A percentile compares a stretch with the other conserved stretches of the same genome.
Conservation (phyloP, 108 stramenopile species). For the Skeletonema potamos region DNA sequence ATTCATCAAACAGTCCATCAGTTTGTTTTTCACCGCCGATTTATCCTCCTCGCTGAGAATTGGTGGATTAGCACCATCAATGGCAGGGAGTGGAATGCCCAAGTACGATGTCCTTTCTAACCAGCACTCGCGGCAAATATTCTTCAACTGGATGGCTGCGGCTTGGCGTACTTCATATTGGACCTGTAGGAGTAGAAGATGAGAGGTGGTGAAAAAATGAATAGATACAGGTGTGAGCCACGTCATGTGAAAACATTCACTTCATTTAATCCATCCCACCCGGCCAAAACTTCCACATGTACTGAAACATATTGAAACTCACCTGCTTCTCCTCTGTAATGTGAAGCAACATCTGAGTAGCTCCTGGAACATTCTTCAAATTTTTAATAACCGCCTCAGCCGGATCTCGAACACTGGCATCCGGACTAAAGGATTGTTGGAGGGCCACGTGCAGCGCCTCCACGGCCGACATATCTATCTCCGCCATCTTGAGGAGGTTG, state of each 20-base stretch:
- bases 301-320: constrained; percentile 21
- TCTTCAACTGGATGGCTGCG: constrained; percentile 89
- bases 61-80: constrained; percentile 43
- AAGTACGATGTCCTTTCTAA: constrained; percentile 72
- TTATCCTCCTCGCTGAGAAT: constrained; percentile 77
- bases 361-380: constrained; percentile 81
- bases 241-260: background rate
- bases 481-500: background rate
- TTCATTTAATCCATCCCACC: background rate
- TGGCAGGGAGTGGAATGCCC: constrained; percentile 36
- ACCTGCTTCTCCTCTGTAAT: constrained; percentile 88
- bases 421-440: constrained; percentile 89
- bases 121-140: constrained; percentile 91
- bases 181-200: constrained; percentile 14
- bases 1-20: constrained; percentile 78
- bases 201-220: background rate
- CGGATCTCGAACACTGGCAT: constrained; percentile 68
- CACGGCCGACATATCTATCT: constrained; percentile 50
- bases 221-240: background rate
- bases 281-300: background rate
- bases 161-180: constrained; percentile 90
- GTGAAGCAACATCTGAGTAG: constrained; percentile 74
- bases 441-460: constrained; percentile 85
- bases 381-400: constrained; percentile 84
- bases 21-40: constrained; percentile 54